These are phyloP conservation scores for Xylariaceae sp. DNA, from an alignment of 2,329 filamentous ascomycete genomes.

Conservation along the genomic window DNA sequence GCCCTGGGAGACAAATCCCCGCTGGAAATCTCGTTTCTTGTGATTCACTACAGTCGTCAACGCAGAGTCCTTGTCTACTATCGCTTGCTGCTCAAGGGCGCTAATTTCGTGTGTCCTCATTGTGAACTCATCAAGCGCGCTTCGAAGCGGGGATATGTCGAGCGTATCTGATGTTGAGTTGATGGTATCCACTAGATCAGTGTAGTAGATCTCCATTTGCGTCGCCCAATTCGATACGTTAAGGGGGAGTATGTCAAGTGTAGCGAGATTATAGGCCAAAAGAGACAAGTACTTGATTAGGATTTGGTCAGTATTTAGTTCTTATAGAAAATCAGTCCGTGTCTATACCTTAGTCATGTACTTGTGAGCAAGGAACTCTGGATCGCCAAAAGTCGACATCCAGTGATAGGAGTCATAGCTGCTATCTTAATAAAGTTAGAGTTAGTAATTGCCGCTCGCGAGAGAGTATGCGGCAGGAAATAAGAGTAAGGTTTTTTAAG, in stretches of 20 bases:
- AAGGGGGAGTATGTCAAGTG: conserved; percentile 47
- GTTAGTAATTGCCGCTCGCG: too few relatives aligned
- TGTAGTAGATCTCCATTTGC: conserved; percentile 47
- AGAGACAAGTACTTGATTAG: conserved; percentile 45
- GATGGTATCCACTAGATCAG: conserved; percentile 44
- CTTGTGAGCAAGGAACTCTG: conserved; percentile 64
- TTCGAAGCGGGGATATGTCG: conserved; percentile 46
- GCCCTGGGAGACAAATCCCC: conserved; percentile 54
- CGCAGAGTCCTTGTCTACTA: conserved; percentile 35
- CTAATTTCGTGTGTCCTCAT: conserved; percentile 41
- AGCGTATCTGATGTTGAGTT: conserved; percentile 42
- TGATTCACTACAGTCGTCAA: conserved; percentile 49
- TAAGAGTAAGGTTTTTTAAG: too few relatives aligned
- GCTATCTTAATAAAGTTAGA: conserved; percentile 37
- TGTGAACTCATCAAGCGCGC: conserved; percentile 48
- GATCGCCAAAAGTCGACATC: conserved; percentile 82
- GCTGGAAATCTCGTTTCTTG: conserved; percentile 55
- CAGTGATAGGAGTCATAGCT: conserved; percentile 87
- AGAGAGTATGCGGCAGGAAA: too few relatives aligned
- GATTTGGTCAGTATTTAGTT: neutral
- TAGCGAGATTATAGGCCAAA: conserved; percentile 47
- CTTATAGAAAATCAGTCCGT: neutral
- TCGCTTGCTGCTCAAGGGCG: conserved; percentile 41
- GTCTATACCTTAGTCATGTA: conserved; percentile 58
- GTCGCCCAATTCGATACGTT: conserved; percentile 49